These are phyloP conservation scores for Vanilla planifolia DNA, from an alignment of 106 monocot genomes.

Conservation along the genomic window DNA sequence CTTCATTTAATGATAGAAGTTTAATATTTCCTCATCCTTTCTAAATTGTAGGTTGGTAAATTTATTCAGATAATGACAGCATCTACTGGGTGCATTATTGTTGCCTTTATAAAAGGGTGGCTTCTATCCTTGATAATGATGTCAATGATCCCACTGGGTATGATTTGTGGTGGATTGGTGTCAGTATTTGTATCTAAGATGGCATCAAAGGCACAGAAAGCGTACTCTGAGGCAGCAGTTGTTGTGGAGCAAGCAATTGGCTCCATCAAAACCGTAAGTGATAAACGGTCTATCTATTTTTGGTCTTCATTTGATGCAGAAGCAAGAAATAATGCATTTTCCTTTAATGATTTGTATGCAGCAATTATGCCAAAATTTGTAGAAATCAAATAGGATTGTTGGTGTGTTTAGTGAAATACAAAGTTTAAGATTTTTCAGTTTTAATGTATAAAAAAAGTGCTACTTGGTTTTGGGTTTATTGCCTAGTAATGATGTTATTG, in stretches of 20 bases:
- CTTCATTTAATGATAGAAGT: neutral
- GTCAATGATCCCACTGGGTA: conserved; percentile 22
- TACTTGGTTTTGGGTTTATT: too few relatives aligned
- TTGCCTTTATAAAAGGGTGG: conserved; percentile 40
- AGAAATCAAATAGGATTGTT: too few relatives aligned
- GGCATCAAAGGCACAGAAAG: conserved; percentile 17
- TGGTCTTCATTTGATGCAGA: too few relatives aligned
- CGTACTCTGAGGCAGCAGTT: conserved; percentile 19
- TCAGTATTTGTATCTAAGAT: conserved; percentile 12
- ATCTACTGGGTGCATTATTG: conserved; percentile 21
- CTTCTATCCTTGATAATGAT: conserved; percentile 30
- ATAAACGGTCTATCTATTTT: too few relatives aligned
- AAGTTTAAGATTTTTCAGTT: too few relatives aligned
- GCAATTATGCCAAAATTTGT: too few relatives aligned
- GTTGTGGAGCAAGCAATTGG: conserved; percentile 32
- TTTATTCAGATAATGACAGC: conserved; percentile 24
- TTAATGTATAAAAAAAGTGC: too few relatives aligned
- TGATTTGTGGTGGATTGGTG: conserved; percentile 9
- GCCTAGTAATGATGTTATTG: too few relatives aligned
- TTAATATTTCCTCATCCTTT: too few relatives aligned
- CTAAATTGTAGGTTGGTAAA: conserved; percentile 25
- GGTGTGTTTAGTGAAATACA: too few relatives aligned
- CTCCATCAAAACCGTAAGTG: conserved; percentile 37
- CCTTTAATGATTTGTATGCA: too few relatives aligned
- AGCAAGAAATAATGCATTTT: too few relatives aligned